Conservation (phyloP, 1,284 basidiomycete genomes). For the Ceratobasidium sp. region DNA sequence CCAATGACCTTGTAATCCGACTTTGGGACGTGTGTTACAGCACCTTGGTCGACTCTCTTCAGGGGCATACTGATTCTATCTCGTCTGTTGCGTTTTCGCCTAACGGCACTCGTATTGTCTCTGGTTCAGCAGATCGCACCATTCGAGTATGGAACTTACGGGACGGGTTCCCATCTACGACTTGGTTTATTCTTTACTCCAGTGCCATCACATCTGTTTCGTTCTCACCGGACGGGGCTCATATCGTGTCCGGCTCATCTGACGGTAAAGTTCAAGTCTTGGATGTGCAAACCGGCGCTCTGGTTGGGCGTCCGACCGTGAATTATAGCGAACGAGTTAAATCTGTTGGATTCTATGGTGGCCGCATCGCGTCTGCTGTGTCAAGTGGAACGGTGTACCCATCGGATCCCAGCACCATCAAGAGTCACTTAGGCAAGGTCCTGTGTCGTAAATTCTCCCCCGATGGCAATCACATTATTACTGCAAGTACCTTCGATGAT, state of each 20-base stretch:
- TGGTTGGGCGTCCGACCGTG: too few species aligned
- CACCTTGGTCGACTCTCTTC: not conserved
- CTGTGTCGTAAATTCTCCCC: too few species aligned
- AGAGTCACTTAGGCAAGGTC: too few species aligned
- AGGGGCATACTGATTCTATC: not conserved
- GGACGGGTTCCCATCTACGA: not conserved
- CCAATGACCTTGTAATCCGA: not conserved
- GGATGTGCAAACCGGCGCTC: too few species aligned
- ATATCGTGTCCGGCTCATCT: conserved; percentile 19
- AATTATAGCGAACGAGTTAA: too few species aligned
- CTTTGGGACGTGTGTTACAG: not conserved
- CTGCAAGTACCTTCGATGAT: too few species aligned
- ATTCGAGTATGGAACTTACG: not conserved
- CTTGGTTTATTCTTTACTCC: not conserved
- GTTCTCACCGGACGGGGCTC: conserved; percentile 30
- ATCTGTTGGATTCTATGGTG: too few species aligned
- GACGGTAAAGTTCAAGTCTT: too few species aligned
- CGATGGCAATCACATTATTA: too few species aligned
- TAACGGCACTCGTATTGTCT: not conserved
- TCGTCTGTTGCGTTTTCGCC: not conserved
- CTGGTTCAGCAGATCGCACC: not conserved
- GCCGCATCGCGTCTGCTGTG: too few species aligned
- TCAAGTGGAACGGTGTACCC: too few species aligned
- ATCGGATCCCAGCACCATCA: too few species aligned
- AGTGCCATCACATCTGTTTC: conserved; percentile 2